phyloP scores from a whole-genome alignment of 495 filamentous ascomycete species.

The Pseudevernia furfuracea region DNA sequence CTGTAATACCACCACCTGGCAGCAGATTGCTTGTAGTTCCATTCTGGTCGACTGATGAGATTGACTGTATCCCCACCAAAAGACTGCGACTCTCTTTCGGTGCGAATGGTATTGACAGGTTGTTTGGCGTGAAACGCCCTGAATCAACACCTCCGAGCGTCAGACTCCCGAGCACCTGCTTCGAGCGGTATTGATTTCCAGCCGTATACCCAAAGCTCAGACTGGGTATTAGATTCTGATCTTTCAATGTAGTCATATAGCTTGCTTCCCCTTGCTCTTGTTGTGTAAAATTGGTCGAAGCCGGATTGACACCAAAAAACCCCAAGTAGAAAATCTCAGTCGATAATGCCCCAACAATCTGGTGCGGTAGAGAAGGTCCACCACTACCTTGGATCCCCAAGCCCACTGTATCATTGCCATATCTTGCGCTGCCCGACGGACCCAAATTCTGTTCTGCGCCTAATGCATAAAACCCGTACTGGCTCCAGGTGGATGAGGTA shows the following conservation, averaged over 20 bases:
- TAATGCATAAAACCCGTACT: constrained; percentile 33
- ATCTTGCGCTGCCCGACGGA: constrained; percentile 35
- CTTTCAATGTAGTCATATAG: constrained; percentile 42
- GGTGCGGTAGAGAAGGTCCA: constrained; percentile 40
- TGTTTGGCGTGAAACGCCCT: constrained; percentile 42
- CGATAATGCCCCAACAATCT: constrained; percentile 41
- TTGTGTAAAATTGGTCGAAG: constrained; percentile 41
- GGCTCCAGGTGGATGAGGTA: constrained; percentile 41
- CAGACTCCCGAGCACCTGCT: constrained; percentile 44
- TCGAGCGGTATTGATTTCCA: constrained; percentile 47
- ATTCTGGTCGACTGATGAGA: constrained; percentile 34
- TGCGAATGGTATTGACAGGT: constrained; percentile 42
- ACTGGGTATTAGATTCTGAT: constrained; percentile 42
- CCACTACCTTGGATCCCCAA: constrained; percentile 36
- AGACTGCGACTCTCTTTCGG: constrained; percentile 43
- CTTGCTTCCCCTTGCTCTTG: constrained; percentile 39
- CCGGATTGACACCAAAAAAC: constrained; percentile 47
- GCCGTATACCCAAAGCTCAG: constrained; percentile 51
- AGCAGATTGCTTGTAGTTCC: constrained; percentile 18
- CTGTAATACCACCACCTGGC: constrained; percentile 21
- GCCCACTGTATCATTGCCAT: constrained; percentile 46
- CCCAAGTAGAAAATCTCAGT: constrained; percentile 46
- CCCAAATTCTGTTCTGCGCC: constrained; percentile 39
- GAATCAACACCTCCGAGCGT: constrained; percentile 52
- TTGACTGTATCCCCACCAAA: constrained; percentile 41